Conservation (phyloP, 2,329 filamentous ascomycete species). For the Fusarium camptoceras region DNA sequence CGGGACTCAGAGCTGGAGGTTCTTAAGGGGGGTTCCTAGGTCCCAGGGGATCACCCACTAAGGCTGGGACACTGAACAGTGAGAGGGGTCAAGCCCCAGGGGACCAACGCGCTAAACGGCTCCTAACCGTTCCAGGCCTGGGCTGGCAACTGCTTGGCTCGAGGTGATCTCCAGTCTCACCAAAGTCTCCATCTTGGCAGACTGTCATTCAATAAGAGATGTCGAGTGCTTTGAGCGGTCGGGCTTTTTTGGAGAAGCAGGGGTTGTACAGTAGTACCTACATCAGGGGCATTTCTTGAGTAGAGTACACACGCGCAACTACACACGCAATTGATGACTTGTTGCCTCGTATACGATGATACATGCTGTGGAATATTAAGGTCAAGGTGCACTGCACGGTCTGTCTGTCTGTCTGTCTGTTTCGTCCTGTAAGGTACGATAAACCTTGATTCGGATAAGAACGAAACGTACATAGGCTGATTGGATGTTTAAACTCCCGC, state of each 20-base stretch:
- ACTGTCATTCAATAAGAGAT: constrained; percentile 19
- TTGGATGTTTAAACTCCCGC: constrained; percentile 5
- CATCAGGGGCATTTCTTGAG: constrained; percentile 19
- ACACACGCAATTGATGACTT: constrained; percentile 4
- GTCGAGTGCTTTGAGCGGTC: constrained; percentile 3
- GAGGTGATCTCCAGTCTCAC: constrained; percentile 17
- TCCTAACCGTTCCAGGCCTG: constrained; percentile 38
- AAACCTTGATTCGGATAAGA: background rate
- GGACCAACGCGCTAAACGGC: constrained; percentile 38
- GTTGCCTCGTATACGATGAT: background rate
- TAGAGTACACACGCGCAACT: constrained; percentile 2
- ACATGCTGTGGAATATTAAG: background rate
- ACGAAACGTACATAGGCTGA: background rate
- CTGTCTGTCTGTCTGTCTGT: background rate
- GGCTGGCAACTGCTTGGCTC: constrained; percentile 24
- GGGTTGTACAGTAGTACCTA: constrained; percentile 15
- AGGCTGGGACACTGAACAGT: constrained; percentile 30
- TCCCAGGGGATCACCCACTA: constrained; percentile 37
- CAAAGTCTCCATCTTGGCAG: constrained; percentile 6
- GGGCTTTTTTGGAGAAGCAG: constrained; percentile 12
- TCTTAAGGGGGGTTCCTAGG: constrained; percentile 13
- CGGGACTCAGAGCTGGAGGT: constrained; percentile 9
- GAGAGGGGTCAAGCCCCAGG: constrained; percentile 37
- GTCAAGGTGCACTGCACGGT: background rate
- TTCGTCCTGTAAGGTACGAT: background rate